Evolutionary conservation across 345 rosid species (phyloP), one percentile per base, ranked within the genome.

Genomic region (Eucalyptus erythrocorys): DNA sequence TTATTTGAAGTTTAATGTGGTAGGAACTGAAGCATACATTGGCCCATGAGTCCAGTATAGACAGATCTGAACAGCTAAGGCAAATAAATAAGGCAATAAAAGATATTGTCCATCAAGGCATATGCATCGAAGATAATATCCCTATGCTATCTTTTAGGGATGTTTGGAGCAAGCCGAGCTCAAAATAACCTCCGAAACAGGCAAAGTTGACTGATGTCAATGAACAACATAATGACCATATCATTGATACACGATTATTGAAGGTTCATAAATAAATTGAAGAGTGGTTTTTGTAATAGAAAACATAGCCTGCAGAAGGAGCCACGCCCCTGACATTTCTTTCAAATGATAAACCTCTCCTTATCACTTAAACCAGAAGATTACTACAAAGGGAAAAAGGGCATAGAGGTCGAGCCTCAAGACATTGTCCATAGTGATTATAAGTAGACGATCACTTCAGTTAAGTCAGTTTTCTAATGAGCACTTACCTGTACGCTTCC

Each of bases 401-500:
- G 59, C 87, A n/a, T 50, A 22, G 87, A 24, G 27, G 55, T 30
- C 13, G 3, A 48, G 61, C 87, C 61, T 6, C 30, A 21, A 37
- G 47, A 76, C 43, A 71, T 37, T 76, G 84, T 76, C 84, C 84
- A 76, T 76, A 40, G 47, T 40, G 84, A 40, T 40, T 76, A 76
- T 40, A 71, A 34, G 13, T 71, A 34, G 47, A 40, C 30, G 2
- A 76, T 76, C 47, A 40, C 3, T 21, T 76, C 15, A 76, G 84
- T 6, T 11, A 50, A 85, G 15, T 49, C 87, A 32, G 66, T 34
- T 61, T 47, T 49, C 43, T 45, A 57, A 22, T n/a, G 15, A n/a
- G 85, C 37, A 88, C 34, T 88, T 85, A 96, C 99, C 98, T 87
- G 97, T 94, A 30, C 98, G 98, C 93, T 98, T 98, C 88, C 99